These are phyloP conservation scores for Aspergillus caelatus DNA, from an alignment of 2,329 filamentous ascomycete genomes.

Conservation along the genomic window DNA sequence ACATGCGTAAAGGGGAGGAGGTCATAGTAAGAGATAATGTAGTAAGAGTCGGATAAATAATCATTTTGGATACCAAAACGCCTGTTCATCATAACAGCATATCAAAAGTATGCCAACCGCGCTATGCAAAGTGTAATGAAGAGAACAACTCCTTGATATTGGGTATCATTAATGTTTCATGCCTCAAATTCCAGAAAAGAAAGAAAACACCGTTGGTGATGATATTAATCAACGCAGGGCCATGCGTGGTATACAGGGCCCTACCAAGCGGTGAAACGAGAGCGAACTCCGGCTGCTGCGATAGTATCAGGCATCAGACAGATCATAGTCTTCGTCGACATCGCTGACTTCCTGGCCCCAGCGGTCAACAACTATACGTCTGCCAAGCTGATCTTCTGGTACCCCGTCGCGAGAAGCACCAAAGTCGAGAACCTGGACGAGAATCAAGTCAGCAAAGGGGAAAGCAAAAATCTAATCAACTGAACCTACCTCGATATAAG, in stretches of 20 bases:
- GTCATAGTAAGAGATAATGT: slow-evolving; percentile 12
- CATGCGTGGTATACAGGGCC: background rate
- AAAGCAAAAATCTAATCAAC: background rate
- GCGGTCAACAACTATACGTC: slow-evolving; percentile 63
- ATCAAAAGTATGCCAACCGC: slow-evolving; percentile 39
- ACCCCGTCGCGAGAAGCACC: slow-evolving; percentile 89
- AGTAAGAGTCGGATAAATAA: slow-evolving; percentile 12
- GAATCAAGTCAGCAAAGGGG: slow-evolving; percentile 18
- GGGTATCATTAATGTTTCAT: slow-evolving; percentile 41
- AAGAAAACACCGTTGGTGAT: slow-evolving; percentile 9
- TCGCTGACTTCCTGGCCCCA: slow-evolving; percentile 42
- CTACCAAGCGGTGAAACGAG: background rate
- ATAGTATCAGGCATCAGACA: slow-evolving; percentile 25
- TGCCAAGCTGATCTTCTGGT: slow-evolving; percentile 73
- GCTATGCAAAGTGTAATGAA: slow-evolving; percentile 42
- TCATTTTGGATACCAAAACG: slow-evolving; percentile 34
- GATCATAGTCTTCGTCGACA: slow-evolving; percentile 38
- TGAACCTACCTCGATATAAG: slow-evolving; percentile 85
- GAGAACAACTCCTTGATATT: slow-evolving; percentile 33
- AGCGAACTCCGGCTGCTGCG: background rate
- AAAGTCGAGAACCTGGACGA: slow-evolving; percentile 88
- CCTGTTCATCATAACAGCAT: slow-evolving; percentile 38
- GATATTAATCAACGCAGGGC: background rate
- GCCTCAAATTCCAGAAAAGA: slow-evolving; percentile 15
- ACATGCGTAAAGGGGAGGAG: slow-evolving; percentile 13